A percentile compares a stretch with the other conserved stretches of the same genome.
These are phyloP conservation scores for Annulohypoxylon truncatum DNA, from an alignment of 2,329 filamentous ascomycete genomes.

Conservation along the genomic window DNA sequence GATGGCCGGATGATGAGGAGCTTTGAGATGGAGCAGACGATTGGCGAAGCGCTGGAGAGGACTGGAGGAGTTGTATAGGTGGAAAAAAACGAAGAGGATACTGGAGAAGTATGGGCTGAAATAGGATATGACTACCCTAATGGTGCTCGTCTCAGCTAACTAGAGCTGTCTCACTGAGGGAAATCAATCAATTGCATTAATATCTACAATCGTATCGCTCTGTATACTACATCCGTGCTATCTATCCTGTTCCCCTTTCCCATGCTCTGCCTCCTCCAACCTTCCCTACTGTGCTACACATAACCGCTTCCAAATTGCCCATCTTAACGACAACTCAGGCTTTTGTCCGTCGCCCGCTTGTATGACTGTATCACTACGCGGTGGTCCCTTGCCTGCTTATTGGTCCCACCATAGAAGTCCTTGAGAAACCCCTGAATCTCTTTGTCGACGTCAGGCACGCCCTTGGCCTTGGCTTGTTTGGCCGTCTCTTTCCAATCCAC, in stretches of 20 bases:
- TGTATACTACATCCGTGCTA: background rate
- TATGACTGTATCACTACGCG: slow-evolving; percentile 3
- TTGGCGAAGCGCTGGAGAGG: background rate
- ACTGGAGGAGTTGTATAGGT: background rate
- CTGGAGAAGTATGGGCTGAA: background rate
- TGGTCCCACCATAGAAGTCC: background rate
- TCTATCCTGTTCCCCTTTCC: background rate
- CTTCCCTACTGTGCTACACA: background rate
- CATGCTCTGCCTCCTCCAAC: slow-evolving; percentile 3
- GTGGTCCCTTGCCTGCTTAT: slow-evolving; percentile 1
- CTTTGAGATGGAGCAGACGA: slow-evolving; percentile 19
- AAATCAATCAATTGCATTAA: background rate
- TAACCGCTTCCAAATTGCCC: background rate
- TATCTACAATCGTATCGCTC: background rate
- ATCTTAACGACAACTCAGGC: slow-evolving; percentile 8
- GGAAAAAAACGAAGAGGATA: background rate
- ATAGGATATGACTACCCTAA: background rate
- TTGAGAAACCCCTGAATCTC: slow-evolving; percentile 9
- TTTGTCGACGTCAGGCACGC: slow-evolving; percentile 10
- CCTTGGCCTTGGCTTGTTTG: background rate
- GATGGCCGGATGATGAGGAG: slow-evolving; percentile 27
- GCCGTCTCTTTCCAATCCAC: slow-evolving; percentile 17
- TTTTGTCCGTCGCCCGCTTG: slow-evolving; percentile 1
- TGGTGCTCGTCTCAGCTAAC: background rate
- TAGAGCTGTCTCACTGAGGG: background rate